Evolutionary conservation across 2,329 filamentous ascomycete species (phyloP).

Genomic region (Penicillium corylophilum): DNA sequence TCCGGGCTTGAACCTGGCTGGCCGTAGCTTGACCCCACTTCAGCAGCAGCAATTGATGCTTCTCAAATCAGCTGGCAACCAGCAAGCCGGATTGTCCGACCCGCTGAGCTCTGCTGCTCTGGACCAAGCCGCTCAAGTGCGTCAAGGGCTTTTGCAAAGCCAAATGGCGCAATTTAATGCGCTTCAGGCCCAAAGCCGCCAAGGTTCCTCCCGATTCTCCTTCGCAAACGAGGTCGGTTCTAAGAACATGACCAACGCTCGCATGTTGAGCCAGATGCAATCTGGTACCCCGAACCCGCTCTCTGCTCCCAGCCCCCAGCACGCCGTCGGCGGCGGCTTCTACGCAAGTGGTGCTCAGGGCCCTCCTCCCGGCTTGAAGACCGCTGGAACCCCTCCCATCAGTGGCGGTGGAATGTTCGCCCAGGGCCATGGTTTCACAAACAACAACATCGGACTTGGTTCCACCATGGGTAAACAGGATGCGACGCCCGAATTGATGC

Average conservation of each 20-base stretch:
- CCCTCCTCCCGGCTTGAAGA: constrained; percentile 92
- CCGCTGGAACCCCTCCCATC: constrained; percentile 87
- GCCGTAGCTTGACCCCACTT: constrained; percentile 74
- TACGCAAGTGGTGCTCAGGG: constrained; percentile 85
- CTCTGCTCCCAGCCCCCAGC: constrained; percentile 39
- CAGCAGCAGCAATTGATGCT: constrained; percentile 73
- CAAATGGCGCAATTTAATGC: constrained; percentile 52
- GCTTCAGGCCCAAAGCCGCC: constrained; percentile 70
- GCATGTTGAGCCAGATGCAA: constrained; percentile 51
- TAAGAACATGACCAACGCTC: constrained; percentile 60
- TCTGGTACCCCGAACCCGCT: constrained; percentile 39
- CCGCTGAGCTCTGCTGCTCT: constrained; percentile 36
- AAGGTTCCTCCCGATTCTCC: constrained; percentile 84
- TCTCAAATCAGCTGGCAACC: constrained; percentile 58
- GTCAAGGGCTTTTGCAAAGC: constrained; percentile 46
- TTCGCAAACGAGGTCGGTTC: constrained; percentile 70
- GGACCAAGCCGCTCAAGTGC: constrained; percentile 45
- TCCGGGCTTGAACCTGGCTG: constrained; percentile 61
- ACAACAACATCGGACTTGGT: constrained; percentile 63
- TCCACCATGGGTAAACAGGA: constrained; percentile 67
- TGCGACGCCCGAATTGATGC: constrained; percentile 70
- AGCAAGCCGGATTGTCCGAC: constrained; percentile 58
- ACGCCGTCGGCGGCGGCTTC: constrained; percentile 62
- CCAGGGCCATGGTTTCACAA: constrained; percentile 77
- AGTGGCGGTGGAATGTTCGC: constrained; percentile 80